phyloP scores from a whole-genome alignment of 495 filamentous ascomycete genomes.

The Tuber calosporum region DNA sequence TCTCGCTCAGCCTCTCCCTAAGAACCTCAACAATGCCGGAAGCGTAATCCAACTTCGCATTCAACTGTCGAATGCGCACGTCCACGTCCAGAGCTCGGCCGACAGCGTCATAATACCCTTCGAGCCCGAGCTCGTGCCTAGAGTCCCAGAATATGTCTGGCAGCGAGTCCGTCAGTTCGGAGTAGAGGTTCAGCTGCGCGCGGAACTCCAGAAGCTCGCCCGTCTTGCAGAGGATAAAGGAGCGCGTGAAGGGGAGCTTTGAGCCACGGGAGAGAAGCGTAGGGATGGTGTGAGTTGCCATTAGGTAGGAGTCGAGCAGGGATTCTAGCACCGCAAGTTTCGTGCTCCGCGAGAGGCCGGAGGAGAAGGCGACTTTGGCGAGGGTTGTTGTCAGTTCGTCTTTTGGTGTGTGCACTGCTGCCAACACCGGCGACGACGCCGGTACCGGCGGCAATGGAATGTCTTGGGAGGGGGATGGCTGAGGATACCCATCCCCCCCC shows the following conservation, averaged over 20 bases:
- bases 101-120: conserved; percentile 90
- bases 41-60: conserved; percentile 96
- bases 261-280: conserved; percentile 59
- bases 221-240: conserved; percentile 83
- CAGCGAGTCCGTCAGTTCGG: conserved; percentile 87
- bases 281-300: conserved; percentile 73
- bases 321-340: conserved; percentile 91
- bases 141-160: conserved; percentile 97
- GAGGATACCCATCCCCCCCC: conserved; percentile 4
- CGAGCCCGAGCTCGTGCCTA: conserved; percentile 73
- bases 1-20: conserved; percentile 81
- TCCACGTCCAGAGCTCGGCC: conserved; percentile 83
- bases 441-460: neutral
- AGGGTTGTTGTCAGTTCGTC: conserved; percentile 57
- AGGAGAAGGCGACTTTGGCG: conserved; percentile 93
- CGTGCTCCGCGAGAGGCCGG: conserved; percentile 87
- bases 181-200: conserved; percentile 92
- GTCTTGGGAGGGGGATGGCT: neutral
- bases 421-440: neutral
- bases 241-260: conserved; percentile 61
- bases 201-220: conserved; percentile 85
- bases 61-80: conserved; percentile 83
- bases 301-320: conserved; percentile 72
- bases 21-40: conserved; percentile 89
- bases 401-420: neutral